Base-by-base conservation (phyloP, 768 basidiomycete species). In the Naematelia aurantialba region DNA sequence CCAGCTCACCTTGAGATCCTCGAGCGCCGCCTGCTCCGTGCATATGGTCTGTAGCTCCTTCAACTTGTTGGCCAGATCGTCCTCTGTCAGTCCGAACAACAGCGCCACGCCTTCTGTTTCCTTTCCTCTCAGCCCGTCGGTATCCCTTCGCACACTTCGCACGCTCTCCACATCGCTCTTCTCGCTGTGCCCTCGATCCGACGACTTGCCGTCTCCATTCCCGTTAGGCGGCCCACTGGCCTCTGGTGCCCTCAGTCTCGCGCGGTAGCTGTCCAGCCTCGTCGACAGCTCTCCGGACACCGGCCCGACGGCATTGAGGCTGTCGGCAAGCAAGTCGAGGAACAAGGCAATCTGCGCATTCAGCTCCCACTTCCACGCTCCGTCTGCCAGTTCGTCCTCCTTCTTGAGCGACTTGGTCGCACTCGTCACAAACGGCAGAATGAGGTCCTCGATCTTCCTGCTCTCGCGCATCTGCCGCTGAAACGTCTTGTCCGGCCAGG, bases 391-490 rank as follows among this genome's bases (percentile, higher is more conserved):
- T 1, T 88, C 82, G 0, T 89, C 89, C 65, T 93, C 91, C 78
- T 96, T 96, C 82, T 87, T 88, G 60, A 98, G 82, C 8, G 89
- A 85, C 25, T 84, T 82, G 2, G 89, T 91, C 2, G 94, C 89
- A 53, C 91, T 86, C 1, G 92, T 89, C 11, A 93, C 93, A 70
- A 97, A 97, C 83, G 89, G 89, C 52, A 99, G 82, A 59, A 99
- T 94, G 55, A 99, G 86, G 63, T 97, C 92, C 79, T 99, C 96
- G 39, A 97, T 89, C 80, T 94, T 96, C 47, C 96, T 84, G 75
- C 90, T 93, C 76, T 97, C 93, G 78, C 91, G 90, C 85, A 97
- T 88, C 68, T 92, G 89, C 31, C 85, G 83, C 58, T 88, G 85
- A 80, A 96, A 94, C 39, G 81, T 82, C 25, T 90, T 88, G 58